Evolutionary conservation across 352 stramenopile genomes (phyloP).

Genomic region (Vaucheria bursata): DNA sequence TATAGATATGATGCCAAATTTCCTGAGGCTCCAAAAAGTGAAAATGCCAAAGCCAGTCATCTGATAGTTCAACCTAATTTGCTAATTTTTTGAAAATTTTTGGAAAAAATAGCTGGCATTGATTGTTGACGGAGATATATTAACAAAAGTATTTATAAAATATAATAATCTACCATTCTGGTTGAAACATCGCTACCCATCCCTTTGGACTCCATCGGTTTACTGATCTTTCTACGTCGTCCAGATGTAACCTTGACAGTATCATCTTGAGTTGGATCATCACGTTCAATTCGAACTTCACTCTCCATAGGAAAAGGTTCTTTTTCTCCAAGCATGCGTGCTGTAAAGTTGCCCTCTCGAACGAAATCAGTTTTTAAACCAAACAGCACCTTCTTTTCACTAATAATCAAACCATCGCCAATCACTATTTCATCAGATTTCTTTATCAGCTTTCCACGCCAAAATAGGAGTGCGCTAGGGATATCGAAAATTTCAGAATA

Average conservation of each 20-base stretch:
- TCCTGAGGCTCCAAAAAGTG: no score
- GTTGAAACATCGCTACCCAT: not conserved
- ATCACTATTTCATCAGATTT: constrained; percentile 15
- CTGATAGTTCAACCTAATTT: no score
- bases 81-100: no score
- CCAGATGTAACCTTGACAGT: not conserved
- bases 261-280: not conserved
- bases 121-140: no score
- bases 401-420: constrained; percentile 35
- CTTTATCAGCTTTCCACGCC: constrained; percentile 17
- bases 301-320: constrained; percentile 22
- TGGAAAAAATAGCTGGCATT: no score
- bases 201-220: not conserved
- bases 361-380: constrained; percentile 39
- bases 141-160: no score
- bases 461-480: constrained; percentile 39
- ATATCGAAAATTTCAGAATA: constrained; percentile 42
- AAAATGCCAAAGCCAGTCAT: no score
- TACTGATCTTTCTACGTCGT: not conserved
- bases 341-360: constrained; percentile 36
- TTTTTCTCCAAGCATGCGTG: constrained; percentile 17
- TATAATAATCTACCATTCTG: no score
- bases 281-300: not conserved
- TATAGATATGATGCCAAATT: no score
- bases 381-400: constrained; percentile 17